Evolutionary conservation across 1,284 basidiomycete genomes (phyloP).

Genomic region (Trichosporon sp.): DNA sequence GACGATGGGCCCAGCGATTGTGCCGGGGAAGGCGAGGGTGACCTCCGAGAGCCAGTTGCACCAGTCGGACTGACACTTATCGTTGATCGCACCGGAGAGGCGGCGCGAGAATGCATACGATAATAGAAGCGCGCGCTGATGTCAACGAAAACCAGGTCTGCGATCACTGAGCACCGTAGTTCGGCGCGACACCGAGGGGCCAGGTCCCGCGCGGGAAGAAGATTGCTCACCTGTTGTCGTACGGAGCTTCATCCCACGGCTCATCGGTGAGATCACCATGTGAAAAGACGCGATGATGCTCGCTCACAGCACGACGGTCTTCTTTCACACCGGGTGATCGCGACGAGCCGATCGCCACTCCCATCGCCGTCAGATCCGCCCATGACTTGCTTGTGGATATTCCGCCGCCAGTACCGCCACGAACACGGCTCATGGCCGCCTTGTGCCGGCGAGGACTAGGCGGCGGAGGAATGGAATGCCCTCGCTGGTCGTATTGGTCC

Average conservation of each 20-base stretch:
- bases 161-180: neutral
- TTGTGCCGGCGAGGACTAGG: conserved; percentile 42
- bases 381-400: neutral
- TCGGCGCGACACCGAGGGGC: neutral
- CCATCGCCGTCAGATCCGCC: neutral
- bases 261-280: conserved; percentile 17
- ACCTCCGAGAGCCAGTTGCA: conserved; percentile 8
- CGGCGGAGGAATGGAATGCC: conserved; percentile 34
- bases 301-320: conserved; percentile 3
- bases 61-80: neutral
- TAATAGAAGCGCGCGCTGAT: conserved; percentile 48
- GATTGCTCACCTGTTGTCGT: conserved; percentile 43
- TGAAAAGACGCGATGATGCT: neutral
- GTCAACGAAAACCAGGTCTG: neutral
- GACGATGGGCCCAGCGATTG: conserved; percentile 11
- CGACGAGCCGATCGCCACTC: neutral
- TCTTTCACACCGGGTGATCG: neutral
- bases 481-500: neutral
- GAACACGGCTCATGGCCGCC: conserved; percentile 35
- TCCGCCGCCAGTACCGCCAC: conserved; percentile 31
- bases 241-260: conserved; percentile 18
- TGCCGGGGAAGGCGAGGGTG: conserved; percentile 12
- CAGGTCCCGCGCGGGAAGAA: neutral
- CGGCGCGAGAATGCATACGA: conserved; percentile 28
- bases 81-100: conserved; percentile 35